These are phyloP conservation scores for Globisporangium nunn DNA, from an alignment of 352 stramenopile genomes.

Conservation along the genomic window DNA sequence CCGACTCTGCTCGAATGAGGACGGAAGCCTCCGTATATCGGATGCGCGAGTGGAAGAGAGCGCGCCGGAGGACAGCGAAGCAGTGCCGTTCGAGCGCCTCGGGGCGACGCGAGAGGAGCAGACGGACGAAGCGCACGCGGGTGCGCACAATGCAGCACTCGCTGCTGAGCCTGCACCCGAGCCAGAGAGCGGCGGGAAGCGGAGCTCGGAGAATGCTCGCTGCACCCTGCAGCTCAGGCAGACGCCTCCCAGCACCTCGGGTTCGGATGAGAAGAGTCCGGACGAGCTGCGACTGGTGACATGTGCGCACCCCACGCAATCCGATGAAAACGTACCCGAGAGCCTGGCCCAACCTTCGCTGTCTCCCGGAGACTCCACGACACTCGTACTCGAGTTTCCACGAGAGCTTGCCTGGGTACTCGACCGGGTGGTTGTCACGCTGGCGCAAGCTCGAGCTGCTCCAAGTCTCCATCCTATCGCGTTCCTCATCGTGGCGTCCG, in stretches of 20 bases:
- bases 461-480: slow-evolving; percentile 3
- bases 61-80: not conserved
- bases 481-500: slow-evolving; percentile 1
- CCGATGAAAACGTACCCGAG: not conserved
- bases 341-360: not conserved
- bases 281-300: not conserved
- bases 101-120: not conserved
- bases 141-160: not conserved
- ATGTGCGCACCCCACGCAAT: not conserved
- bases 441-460: not conserved
- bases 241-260: not conserved
- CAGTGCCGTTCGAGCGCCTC: not conserved
- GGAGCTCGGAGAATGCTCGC: not conserved
- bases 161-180: not conserved
- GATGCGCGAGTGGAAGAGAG: no score
- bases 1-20: not conserved
- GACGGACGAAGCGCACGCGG: not conserved
- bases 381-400: not conserved
- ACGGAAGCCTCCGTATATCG: not conserved
- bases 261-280: not conserved
- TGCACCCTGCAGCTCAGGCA: not conserved
- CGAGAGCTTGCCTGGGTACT: not conserved
- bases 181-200: not conserved
- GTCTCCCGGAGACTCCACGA: not conserved
- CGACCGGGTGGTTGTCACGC: not conserved